Evolutionary conservation across 139 green algal genomes (phyloP).

Genomic region (Eudorina sp.): DNA sequence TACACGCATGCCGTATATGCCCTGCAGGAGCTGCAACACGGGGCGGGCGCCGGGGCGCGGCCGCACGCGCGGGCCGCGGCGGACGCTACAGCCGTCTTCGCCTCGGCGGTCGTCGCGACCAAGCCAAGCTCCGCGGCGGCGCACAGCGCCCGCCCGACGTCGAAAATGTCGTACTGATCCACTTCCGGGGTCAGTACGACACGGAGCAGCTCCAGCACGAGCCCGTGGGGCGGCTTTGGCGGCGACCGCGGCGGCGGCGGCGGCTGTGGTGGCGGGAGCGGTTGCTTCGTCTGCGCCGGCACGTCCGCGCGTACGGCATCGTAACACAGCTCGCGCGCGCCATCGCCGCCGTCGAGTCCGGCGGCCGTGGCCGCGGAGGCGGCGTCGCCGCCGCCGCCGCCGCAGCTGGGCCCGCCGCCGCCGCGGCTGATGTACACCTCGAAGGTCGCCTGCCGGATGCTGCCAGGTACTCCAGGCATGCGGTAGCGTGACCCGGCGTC

Average conservation of each 20-base stretch:
- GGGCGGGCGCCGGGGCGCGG: neutral
- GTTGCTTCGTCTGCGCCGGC: neutral
- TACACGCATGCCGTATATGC: neutral
- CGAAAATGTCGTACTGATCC: neutral
- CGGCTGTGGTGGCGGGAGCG: neutral
- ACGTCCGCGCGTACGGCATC: neutral
- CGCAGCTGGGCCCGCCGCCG: too few species aligned
- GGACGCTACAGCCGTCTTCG: neutral
- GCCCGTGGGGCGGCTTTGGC: too few species aligned
- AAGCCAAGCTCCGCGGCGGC: constrained; percentile 11
- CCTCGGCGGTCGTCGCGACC: neutral
- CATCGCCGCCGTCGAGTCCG: neutral
- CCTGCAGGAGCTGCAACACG: neutral
- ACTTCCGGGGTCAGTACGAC: neutral
- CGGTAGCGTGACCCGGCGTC: neutral
- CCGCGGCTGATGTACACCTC: neutral
- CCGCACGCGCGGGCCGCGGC: neutral
- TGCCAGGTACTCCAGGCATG: neutral
- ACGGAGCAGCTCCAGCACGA: constrained; percentile 11
- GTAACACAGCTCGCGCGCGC: neutral
- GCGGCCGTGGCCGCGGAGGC: neutral
- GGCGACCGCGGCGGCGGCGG: neutral
- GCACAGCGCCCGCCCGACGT: neutral
- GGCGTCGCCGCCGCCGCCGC: neutral
- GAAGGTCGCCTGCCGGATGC: neutral